These are phyloP conservation scores for Sindora glabra DNA, from an alignment of 306 rosid genomes.

Conservation along the genomic window DNA sequence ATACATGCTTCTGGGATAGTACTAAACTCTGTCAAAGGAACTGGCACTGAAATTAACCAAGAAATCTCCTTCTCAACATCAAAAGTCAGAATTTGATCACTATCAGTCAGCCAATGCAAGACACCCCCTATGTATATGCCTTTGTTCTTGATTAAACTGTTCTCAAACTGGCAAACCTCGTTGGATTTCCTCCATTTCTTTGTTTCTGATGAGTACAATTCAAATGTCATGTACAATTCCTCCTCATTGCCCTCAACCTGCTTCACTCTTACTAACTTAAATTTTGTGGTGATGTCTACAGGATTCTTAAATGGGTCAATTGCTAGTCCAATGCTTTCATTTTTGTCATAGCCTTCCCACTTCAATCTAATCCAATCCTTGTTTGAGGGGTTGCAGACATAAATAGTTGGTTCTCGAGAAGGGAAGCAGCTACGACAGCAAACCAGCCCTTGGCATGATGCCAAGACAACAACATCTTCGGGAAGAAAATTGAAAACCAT, in stretches of 20 bases:
- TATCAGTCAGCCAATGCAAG: constrained; percentile 50
- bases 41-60: constrained; percentile 37
- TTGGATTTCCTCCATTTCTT: constrained; percentile 34
- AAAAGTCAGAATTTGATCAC: constrained; percentile 37
- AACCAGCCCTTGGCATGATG: constrained; percentile 43
- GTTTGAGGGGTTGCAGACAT: constrained; percentile 52
- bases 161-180: constrained; percentile 26
- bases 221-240: constrained; percentile 24
- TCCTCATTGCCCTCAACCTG: constrained; percentile 10
- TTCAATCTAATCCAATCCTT: constrained; percentile 30
- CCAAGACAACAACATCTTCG: constrained; percentile 33
- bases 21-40: constrained; percentile 22
- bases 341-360: not conserved
- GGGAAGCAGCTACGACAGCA: constrained; percentile 51
- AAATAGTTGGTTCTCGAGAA: constrained; percentile 21
- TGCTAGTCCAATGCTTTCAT: constrained; percentile 27
- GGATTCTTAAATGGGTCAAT: constrained; percentile 27
- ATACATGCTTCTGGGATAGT: constrained; percentile 38
- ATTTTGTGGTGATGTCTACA: constrained; percentile 10
- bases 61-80: constrained; percentile 41
- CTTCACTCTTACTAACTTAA: constrained; percentile 32
- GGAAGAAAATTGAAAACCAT: constrained; percentile 38
- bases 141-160: not conserved
- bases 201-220: constrained; percentile 35
- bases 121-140: too few species aligned